These are phyloP conservation scores for Murraya paniculata DNA, from an alignment of 345 rosid genomes.

Conservation along the genomic window DNA sequence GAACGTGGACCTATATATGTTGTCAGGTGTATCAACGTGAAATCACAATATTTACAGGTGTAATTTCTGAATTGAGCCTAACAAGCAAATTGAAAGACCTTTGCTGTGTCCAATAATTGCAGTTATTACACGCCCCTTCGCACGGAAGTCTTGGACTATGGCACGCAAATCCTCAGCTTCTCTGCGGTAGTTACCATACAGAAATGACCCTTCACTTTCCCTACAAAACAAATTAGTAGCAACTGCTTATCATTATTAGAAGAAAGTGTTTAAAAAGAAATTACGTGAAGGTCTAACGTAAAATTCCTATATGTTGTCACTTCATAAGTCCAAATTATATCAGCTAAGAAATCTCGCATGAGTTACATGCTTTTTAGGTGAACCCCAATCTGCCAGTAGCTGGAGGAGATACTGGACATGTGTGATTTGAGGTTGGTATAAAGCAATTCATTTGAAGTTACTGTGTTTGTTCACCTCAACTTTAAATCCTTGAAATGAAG, in stretches of 20 bases:
- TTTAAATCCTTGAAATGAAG: not conserved
- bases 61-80: not conserved
- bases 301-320: not conserved
- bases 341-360: not conserved
- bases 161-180: slow-evolving; percentile 76
- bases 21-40: not conserved
- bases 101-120: slow-evolving; percentile 89
- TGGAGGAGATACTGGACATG: not conserved
- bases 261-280: not conserved
- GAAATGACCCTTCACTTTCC: slow-evolving; percentile 88
- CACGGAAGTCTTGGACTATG: slow-evolving; percentile 51
- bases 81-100: slow-evolving; percentile 40
- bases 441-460: not conserved
- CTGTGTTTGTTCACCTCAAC: not conserved
- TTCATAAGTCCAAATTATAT: not conserved
- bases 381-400: not conserved
- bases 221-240: slow-evolving; percentile 33
- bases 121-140: slow-evolving; percentile 32
- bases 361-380: not conserved
- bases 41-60: not conserved
- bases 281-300: not conserved
- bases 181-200: slow-evolving; percentile 78
- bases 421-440: slow-evolving; percentile 1
- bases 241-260: slow-evolving; percentile 1
- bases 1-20: not conserved